Conservation (phyloP, 768 basidiomycete species). For the Galerina sulciceps region DNA sequence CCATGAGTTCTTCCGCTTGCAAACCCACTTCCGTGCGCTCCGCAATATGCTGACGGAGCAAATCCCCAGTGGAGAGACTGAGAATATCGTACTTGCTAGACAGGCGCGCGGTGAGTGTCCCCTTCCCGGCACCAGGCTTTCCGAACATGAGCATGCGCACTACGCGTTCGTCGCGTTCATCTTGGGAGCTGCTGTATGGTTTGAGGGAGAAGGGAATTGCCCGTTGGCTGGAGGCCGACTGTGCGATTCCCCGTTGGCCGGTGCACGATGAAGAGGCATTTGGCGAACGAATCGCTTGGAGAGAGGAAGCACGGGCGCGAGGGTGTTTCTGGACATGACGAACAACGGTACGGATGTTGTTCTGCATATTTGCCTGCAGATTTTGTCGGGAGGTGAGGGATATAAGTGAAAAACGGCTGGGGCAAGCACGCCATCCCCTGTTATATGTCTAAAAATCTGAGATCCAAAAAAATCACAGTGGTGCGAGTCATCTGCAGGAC, state of each 20-base stretch:
- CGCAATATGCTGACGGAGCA: conserved; percentile 83
- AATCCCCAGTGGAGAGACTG: conserved; percentile 82
- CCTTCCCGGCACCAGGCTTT: conserved; percentile 86
- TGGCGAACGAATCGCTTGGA: conserved; percentile 13
- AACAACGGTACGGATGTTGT: conserved; percentile 2
- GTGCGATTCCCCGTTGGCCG: conserved; percentile 28
- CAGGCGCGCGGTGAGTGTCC: conserved; percentile 77
- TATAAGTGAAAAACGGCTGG: too few species aligned
- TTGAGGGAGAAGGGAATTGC: conserved; percentile 59
- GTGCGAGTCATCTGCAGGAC: too few species aligned
- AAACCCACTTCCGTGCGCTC: conserved; percentile 75
- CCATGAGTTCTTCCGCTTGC: conserved; percentile 79
- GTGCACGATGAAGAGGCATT: conserved; percentile 17
- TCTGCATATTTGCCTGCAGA: conserved; percentile 26
- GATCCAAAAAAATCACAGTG: neutral
- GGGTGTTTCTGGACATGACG: conserved; percentile 12
- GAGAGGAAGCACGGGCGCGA: conserved; percentile 15
- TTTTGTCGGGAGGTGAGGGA: too few species aligned
- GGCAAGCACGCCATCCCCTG: neutral
- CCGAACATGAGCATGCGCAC: conserved; percentile 79
- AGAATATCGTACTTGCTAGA: conserved; percentile 82
- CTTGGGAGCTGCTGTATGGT: conserved; percentile 38
- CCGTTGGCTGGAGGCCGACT: conserved; percentile 36
- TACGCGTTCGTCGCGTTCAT: conserved; percentile 41
- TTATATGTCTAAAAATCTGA: neutral